Evolutionary conservation across 2,329 filamentous ascomycete genomes (phyloP).

Genomic region (Cytospora schulzeri): DNA sequence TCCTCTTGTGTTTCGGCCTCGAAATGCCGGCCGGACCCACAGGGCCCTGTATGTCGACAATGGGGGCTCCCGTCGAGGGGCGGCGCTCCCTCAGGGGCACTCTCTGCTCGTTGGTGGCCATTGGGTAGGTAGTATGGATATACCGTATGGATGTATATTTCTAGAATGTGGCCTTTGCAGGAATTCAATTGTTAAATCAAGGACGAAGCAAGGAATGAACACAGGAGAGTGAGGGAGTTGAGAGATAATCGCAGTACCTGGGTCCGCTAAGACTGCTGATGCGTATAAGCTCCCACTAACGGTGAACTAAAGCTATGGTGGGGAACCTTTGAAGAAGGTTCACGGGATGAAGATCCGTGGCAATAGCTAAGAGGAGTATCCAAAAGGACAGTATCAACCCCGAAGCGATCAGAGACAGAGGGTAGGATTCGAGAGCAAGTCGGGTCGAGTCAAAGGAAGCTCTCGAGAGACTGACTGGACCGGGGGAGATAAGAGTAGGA

Average conservation of each 20-base stretch:
- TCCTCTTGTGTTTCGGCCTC: conserved; percentile 94
- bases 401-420: background rate
- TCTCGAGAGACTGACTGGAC: background rate
- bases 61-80: conserved; percentile 79
- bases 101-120: conserved; percentile 37
- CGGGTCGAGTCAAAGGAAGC: background rate
- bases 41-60: conserved; percentile 83
- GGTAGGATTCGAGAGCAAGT: background rate
- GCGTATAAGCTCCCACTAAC: background rate
- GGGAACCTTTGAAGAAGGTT: background rate
- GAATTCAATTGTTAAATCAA: background rate
- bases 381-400: background rate
- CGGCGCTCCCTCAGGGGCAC: conserved; percentile 70
- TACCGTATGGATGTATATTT: background rate
- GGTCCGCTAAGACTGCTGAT: background rate
- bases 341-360: background rate
- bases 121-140: background rate
- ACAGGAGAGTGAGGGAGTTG: background rate
- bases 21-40: conserved; percentile 83
- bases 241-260: background rate
- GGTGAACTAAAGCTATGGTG: background rate
- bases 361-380: background rate
- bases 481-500: background rate
- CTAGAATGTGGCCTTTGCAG: background rate
- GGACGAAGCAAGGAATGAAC: background rate